Evolutionary conservation across 108 stramenopile genomes (phyloP).

Genomic region (Nitzschia putrida): DNA sequence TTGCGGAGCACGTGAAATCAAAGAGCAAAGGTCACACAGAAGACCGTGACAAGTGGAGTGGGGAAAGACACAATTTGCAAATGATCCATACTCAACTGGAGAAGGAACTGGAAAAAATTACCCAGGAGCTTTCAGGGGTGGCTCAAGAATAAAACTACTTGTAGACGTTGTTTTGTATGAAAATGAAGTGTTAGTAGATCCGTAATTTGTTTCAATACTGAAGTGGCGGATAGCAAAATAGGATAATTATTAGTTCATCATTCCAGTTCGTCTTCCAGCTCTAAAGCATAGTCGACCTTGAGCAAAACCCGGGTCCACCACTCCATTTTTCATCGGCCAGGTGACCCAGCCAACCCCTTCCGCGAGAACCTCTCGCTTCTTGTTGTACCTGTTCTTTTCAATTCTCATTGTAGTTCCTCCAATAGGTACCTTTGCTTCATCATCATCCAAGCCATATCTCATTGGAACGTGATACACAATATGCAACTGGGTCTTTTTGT

Average conservation of each 20-base stretch:
- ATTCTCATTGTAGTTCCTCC: not conserved
- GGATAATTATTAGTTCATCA: not conserved
- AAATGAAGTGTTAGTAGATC: no score
- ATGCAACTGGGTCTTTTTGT: conserved; percentile 42
- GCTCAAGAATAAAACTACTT: conserved; percentile 5
- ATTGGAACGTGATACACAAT: conserved; percentile 69
- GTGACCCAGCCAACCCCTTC: not conserved
- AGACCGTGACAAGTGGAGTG: conserved; percentile 26
- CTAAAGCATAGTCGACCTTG: conserved; percentile 69
- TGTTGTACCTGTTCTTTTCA: not conserved
- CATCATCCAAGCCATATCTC: conserved; percentile 58
- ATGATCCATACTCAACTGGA: conserved; percentile 38
- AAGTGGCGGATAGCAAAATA: not conserved
- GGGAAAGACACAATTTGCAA: conserved; percentile 28
- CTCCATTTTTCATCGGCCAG: conserved; percentile 60
- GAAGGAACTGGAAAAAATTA: conserved; percentile 37
- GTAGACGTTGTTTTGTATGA: not conserved
- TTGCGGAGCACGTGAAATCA: conserved; percentile 25
- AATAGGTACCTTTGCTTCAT: conserved; percentile 59
- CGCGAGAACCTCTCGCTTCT: not conserved
- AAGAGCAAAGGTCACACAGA: conserved; percentile 26
- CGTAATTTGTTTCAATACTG: no score
- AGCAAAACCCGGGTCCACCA: conserved; percentile 81
- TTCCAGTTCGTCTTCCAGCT: conserved; percentile 63
- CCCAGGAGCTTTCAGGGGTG: conserved; percentile 26